These are phyloP conservation scores for Marasmius oreades DNA, from an alignment of 1,284 basidiomycete genomes.

Conservation along the genomic window DNA sequence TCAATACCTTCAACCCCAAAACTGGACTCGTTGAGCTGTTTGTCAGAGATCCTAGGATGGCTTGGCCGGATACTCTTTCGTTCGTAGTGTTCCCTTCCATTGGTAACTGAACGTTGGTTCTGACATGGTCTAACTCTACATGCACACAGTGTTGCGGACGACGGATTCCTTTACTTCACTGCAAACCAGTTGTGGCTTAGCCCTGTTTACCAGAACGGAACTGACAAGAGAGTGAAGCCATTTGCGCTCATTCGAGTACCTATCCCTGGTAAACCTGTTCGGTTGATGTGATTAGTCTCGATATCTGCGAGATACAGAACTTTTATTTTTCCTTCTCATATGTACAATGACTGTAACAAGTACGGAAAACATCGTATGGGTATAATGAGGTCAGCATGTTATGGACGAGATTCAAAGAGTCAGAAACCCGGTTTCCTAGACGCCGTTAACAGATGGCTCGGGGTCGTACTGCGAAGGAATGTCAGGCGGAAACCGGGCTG, in stretches of 20 bases:
- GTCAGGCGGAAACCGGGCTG: too few species aligned
- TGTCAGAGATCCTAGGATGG: constrained; percentile 25
- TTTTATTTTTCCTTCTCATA: not conserved
- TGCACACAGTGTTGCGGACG: constrained; percentile 15
- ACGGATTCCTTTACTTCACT: constrained; percentile 18
- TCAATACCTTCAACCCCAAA: constrained; percentile 23
- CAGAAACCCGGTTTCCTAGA: too few species aligned
- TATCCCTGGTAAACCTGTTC: not conserved
- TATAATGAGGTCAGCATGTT: too few species aligned
- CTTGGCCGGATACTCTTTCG: constrained; percentile 22
- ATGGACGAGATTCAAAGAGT: too few species aligned
- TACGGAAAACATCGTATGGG: too few species aligned
- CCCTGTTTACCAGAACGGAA: constrained; percentile 18
- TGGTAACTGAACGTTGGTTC: too few species aligned
- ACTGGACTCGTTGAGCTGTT: constrained; percentile 24
- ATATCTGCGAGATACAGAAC: not conserved
- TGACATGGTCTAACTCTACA: too few species aligned
- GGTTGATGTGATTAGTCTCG: not conserved
- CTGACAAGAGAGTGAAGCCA: constrained; percentile 18
- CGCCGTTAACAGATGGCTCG: too few species aligned
- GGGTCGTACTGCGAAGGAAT: too few species aligned
- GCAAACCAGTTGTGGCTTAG: constrained; percentile 19
- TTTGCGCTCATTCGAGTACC: constrained; percentile 16
- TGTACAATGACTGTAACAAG: too few species aligned
- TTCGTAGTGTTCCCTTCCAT: too few species aligned